phyloP scores from a whole-genome alignment of 495 filamentous ascomycete genomes.

The Aeminium ludgeri region DNA sequence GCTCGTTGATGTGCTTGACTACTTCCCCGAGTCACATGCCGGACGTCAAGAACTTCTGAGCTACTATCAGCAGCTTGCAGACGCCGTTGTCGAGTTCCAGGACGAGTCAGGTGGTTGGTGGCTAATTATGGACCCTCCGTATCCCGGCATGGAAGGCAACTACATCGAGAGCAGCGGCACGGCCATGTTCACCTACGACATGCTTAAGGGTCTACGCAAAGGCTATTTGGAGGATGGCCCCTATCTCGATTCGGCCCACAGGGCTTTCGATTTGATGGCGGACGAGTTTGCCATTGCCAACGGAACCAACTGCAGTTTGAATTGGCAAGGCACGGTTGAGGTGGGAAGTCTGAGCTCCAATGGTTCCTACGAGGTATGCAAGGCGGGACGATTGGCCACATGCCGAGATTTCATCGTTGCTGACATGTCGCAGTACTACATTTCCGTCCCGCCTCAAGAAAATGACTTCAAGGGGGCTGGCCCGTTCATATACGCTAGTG shows the following conservation, averaged over 20 bases:
- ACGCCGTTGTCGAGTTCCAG: constrained; percentile 28
- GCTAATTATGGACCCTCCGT: constrained; percentile 35
- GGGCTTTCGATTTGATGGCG: constrained; percentile 15
- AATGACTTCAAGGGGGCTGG: constrained; percentile 16
- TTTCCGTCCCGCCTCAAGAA: constrained; percentile 9
- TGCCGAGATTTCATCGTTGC: background rate
- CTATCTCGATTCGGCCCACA: constrained; percentile 5
- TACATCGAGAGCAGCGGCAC: constrained; percentile 45
- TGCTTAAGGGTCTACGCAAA: constrained; percentile 35
- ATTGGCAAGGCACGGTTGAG: constrained; percentile 14
- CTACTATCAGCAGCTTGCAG: constrained; percentile 29
- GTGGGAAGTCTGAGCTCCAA: constrained; percentile 15
- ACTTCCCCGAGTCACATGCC: constrained; percentile 24
- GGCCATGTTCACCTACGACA: constrained; percentile 42
- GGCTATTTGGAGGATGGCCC: constrained; percentile 19
- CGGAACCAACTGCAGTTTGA: constrained; percentile 14
- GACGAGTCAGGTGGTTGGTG: constrained; percentile 42
- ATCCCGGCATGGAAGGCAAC: constrained; percentile 32
- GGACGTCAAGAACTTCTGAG: constrained; percentile 22
- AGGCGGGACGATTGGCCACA: background rate
- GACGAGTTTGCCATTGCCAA: constrained; percentile 13
- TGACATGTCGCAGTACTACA: constrained; percentile 11
- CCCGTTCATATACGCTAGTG: constrained; percentile 14
- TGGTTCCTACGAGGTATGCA: constrained; percentile 3
- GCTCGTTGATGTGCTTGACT: constrained; percentile 37